Evolutionary conservation across 768 basidiomycete genomes (phyloP).

Genomic region (Pleurotus tuber-regium): DNA sequence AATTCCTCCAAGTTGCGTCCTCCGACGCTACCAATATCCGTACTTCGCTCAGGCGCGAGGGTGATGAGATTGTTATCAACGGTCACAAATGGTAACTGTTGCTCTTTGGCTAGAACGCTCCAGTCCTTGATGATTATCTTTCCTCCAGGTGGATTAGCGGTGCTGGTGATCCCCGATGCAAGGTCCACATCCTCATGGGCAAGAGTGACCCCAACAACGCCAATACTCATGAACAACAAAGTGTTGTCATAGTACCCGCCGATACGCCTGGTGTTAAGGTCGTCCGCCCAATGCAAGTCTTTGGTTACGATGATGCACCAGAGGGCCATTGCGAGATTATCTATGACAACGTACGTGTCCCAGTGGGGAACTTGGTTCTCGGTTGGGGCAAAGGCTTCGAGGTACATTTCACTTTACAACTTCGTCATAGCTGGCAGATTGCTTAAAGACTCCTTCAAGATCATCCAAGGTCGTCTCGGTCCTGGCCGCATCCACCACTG

Average conservation of each 20-base stretch:
- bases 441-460: constrained; percentile 33
- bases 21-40: constrained; percentile 95
- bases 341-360: constrained; percentile 93
- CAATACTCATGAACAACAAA: constrained; percentile 79
- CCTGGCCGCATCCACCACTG: constrained; percentile 97
- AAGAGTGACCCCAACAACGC: constrained; percentile 87
- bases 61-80: constrained; percentile 87
- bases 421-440: not conserved
- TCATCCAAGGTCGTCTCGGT: constrained; percentile 94
- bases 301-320: constrained; percentile 93
- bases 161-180: constrained; percentile 89
- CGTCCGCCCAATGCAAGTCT: constrained; percentile 90
- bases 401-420: too few relatives aligned
- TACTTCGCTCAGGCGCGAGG: constrained; percentile 81
- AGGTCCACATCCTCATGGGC: constrained; percentile 91
- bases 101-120: not conserved
- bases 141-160: constrained; percentile 89
- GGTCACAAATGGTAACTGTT: constrained; percentile 92
- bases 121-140: not conserved
- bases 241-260: constrained; percentile 92
- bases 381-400: constrained; percentile 98
- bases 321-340: constrained; percentile 96
- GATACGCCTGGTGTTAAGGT: constrained; percentile 84
- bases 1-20: constrained; percentile 63
- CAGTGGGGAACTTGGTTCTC: constrained; percentile 75